phyloP scores from a whole-genome alignment of 129 eudicot species.

The Smallanthus sonchifolius region DNA sequence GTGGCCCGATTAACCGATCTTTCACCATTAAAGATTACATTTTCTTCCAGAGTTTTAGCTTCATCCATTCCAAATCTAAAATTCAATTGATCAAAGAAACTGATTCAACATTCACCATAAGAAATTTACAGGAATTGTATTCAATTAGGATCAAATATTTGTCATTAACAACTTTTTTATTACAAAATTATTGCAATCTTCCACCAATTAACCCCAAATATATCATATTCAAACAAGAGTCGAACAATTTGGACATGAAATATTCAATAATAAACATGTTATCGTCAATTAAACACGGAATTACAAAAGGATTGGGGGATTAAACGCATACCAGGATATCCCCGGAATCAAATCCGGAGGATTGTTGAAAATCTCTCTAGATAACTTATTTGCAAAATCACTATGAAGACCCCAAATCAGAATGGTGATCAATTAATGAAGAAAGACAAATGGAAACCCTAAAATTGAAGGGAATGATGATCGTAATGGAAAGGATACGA shows the following conservation, averaged over 20 bases:
- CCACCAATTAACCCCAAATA: neutral
- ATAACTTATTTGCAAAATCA: slow-evolving; percentile 6
- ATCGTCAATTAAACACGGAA: neutral
- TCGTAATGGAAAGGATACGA: slow-evolving; percentile 12
- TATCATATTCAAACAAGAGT: neutral
- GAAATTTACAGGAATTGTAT: neutral
- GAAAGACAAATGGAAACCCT: neutral
- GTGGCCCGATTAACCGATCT: slow-evolving; percentile 18
- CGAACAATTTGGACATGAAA: neutral
- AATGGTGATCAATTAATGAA: slow-evolving; percentile 11
- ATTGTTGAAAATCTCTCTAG: slow-evolving; percentile 11
- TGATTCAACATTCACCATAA: neutral
- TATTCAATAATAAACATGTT: neutral
- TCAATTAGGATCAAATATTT: neutral
- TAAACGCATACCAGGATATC: slow-evolving; percentile 22
- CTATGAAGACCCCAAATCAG: neutral
- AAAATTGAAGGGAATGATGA: neutral
- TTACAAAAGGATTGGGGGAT: neutral
- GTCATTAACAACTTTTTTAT: neutral
- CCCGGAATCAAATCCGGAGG: slow-evolving; percentile 19
- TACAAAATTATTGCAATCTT: neutral
- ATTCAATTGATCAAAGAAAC: slow-evolving; percentile 4
- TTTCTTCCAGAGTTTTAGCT: slow-evolving; percentile 31
- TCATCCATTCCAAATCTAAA: slow-evolving; percentile 50
- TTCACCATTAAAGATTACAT: slow-evolving; percentile 15